phyloP scores from a whole-genome alignment of 179 eudicot species.

The Silene coronaria region DNA sequence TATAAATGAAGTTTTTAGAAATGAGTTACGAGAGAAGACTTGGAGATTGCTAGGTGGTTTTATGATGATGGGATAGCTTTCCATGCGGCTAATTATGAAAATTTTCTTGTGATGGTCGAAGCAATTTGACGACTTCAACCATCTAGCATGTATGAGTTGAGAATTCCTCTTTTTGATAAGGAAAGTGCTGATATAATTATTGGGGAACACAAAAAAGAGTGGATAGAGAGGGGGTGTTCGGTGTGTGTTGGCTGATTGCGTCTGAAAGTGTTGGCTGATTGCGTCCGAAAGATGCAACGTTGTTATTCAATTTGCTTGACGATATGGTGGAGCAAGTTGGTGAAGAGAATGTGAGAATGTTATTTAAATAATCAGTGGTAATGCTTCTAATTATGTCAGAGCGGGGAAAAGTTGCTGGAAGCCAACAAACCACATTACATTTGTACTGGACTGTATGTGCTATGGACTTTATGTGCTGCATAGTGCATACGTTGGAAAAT shows the following conservation, averaged over 20 bases:
- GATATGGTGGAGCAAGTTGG: slow-evolving; percentile 11
- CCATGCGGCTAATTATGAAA: slow-evolving; percentile 5
- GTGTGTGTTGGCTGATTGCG: slow-evolving; percentile 21
- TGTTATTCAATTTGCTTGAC: not conserved
- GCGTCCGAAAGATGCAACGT: not conserved
- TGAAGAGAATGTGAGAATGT: not conserved
- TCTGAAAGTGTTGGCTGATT: slow-evolving; percentile 19
- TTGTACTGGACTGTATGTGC: no score
- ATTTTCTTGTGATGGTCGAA: slow-evolving; percentile 9
- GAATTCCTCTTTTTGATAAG: slow-evolving; percentile 13
- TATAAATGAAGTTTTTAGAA: not conserved
- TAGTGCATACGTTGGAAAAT: no score
- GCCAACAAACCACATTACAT: no score
- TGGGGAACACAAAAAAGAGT: slow-evolving; percentile 22
- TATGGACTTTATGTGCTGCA: no score
- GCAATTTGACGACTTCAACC: slow-evolving; percentile 15
- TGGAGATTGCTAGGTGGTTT: slow-evolving; percentile 18
- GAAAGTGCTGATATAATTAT: not conserved
- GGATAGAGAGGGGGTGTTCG: slow-evolving; percentile 21
- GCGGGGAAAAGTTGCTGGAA: no score
- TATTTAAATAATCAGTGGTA: not conserved
- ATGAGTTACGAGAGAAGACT: slow-evolving; percentile 2
- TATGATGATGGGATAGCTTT: slow-evolving; percentile 16
- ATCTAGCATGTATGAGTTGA: slow-evolving; percentile 14
- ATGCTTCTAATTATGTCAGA: no score